Percentiles rank a stretch among this genome's conserved stretches.
Evolutionary conservation across 768 basidiomycete genomes (phyloP).

Genomic region (Boletus sp.): DNA sequence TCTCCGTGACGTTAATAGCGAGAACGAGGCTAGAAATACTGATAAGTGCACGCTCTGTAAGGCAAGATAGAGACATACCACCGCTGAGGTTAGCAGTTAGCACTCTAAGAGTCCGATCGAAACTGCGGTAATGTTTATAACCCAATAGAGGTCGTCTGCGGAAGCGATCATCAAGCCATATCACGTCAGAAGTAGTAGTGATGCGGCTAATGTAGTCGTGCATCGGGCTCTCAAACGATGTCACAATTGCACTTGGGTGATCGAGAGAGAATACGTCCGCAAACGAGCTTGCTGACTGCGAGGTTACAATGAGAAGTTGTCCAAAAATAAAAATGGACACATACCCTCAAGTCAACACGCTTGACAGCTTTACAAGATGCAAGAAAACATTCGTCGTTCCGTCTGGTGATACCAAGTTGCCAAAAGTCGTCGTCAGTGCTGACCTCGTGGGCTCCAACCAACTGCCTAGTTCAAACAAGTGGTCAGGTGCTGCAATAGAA

Average conservation of each 20-base stretch:
- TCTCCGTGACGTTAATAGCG: conserved; percentile 58
- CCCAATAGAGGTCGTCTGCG: conserved; percentile 57
- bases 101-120: conserved; percentile 55
- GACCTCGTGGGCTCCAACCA: conserved; percentile 10
- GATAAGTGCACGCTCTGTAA: neutral
- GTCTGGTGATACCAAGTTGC: conserved; percentile 44
- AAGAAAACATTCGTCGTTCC: conserved; percentile 42
- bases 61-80: conserved; percentile 25
- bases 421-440: conserved; percentile 42
- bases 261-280: conserved; percentile 37
- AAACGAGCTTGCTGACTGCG: conserved; percentile 31
- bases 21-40: conserved; percentile 41
- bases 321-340: conserved; percentile 9
- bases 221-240: conserved; percentile 48
- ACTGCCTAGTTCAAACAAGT: conserved; percentile 18
- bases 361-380: conserved; percentile 44
- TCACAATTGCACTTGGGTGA: conserved; percentile 42
- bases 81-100: conserved; percentile 37
- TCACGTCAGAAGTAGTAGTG: conserved; percentile 57
- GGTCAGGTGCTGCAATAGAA: conserved; percentile 1
- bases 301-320: conserved; percentile 5
- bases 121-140: conserved; percentile 57
- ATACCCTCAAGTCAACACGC: conserved; percentile 59
- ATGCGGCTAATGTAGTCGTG: conserved; percentile 49
- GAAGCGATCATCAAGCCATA: conserved; percentile 71